A percentile compares a stretch with the other conserved stretches of the same genome.
phyloP scores from a whole-genome alignment of 352 stramenopile species.

The Elongisporangium prolatum region DNA sequence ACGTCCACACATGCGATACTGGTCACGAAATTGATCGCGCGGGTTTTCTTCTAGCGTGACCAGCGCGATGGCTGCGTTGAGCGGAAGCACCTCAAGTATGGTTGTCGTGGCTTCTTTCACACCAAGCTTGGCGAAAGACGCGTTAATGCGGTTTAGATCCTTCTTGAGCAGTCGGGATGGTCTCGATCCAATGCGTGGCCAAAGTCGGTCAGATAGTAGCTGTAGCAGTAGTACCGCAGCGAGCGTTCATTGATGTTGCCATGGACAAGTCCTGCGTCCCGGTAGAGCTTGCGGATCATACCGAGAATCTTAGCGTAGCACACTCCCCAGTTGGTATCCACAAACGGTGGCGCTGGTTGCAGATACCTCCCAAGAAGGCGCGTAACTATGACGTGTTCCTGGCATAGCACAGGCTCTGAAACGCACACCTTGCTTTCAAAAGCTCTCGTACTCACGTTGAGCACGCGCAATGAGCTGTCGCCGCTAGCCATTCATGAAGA shows the following conservation, averaged over 20 bases:
- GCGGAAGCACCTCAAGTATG: constrained; percentile 8
- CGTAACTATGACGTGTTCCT: constrained; percentile 49
- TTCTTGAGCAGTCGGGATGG: constrained; percentile 55
- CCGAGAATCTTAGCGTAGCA: constrained; percentile 37
- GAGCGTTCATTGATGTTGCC: constrained; percentile 48
- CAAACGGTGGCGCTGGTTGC: constrained; percentile 23
- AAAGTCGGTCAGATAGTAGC: constrained; percentile 85
- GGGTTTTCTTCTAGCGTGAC: too few relatives aligned
- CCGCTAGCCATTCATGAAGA: constrained; percentile 53
- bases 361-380: constrained; percentile 41
- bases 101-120: constrained; percentile 28
- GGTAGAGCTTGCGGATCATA: constrained; percentile 41
- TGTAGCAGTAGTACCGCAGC: constrained; percentile 59
- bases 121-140: constrained; percentile 58
- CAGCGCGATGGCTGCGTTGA: constrained; percentile 8
- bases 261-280: constrained; percentile 50
- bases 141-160: constrained; percentile 59
- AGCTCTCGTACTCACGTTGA: constrained; percentile 40
- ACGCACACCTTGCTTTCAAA: constrained; percentile 20
- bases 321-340: constrained; percentile 36
- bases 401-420: constrained; percentile 32
- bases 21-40: too few relatives aligned
- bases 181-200: constrained; percentile 61
- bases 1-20: too few relatives aligned
- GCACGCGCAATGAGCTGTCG: constrained; percentile 48